These are phyloP conservation scores for Microcera coccophila DNA, from an alignment of 2,329 filamentous ascomycete species.

Conservation along the genomic window DNA sequence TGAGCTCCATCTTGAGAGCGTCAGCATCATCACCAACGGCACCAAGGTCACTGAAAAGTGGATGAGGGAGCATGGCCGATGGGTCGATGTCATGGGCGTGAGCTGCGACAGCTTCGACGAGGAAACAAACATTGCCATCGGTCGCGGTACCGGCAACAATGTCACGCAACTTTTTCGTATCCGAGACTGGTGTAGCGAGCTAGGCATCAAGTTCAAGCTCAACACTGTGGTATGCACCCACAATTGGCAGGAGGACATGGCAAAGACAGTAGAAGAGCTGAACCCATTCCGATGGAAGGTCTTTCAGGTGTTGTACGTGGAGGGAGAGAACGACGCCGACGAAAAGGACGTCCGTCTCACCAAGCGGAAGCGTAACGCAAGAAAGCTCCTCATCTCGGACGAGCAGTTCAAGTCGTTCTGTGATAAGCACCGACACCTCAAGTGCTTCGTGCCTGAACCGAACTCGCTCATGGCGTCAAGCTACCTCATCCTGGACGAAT, in stretches of 20 bases:
- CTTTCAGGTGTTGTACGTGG: conserved; percentile 52
- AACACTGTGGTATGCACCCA: conserved; percentile 57
- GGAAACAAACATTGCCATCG: conserved; percentile 48
- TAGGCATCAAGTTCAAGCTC: no score
- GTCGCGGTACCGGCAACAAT: conserved; percentile 47
- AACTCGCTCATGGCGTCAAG: conserved; percentile 49
- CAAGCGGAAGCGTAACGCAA: conserved; percentile 38
- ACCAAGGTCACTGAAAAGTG: conserved; percentile 43
- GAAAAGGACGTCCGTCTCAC: no score
- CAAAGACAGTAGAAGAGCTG: conserved; percentile 34
- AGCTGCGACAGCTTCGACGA: conserved; percentile 53
- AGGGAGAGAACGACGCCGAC: conserved; percentile 51
- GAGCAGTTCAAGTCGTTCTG: conserved; percentile 46
- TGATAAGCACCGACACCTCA: conserved; percentile 37
- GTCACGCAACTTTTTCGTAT: conserved; percentile 42
- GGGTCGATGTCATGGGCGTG: conserved; percentile 52
- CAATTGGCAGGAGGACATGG: conserved; percentile 50
- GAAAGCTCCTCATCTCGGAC: conserved; percentile 43
- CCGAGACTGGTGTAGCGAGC: conserved; percentile 46
- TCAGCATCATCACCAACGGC: conserved; percentile 54
- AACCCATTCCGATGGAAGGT: conserved; percentile 52
- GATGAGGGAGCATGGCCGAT: conserved; percentile 38
- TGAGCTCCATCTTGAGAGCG: conserved; percentile 44
- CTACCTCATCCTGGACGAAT: conserved; percentile 52
- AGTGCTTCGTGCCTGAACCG: conserved; percentile 44